Conservation (phyloP, 345 rosid species). For the Lumnitzera racemosa region DNA sequence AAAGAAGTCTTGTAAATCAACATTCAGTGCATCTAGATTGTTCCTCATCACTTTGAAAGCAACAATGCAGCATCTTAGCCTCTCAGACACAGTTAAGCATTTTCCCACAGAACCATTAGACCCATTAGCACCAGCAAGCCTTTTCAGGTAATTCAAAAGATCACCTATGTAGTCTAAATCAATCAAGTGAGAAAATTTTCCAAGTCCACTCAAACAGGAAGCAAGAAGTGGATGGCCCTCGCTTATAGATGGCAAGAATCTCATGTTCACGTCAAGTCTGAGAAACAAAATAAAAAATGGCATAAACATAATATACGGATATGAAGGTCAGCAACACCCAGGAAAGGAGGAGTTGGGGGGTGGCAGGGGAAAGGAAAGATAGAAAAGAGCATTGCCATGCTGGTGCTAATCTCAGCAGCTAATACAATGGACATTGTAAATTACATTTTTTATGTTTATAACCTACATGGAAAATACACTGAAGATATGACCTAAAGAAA, state of each 20-base stretch:
- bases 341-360: too few relatives aligned
- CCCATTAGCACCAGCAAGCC: constrained; percentile 59
- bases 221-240: constrained; percentile 64
- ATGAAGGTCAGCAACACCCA: background rate
- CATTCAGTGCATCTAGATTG: constrained; percentile 91
- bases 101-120: constrained; percentile 29
- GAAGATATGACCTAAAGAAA: too few relatives aligned
- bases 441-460: too few relatives aligned
- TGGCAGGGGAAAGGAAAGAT: too few relatives aligned
- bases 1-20: constrained; percentile 88
- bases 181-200: constrained; percentile 72
- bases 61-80: constrained; percentile 81
- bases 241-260: constrained; percentile 21
- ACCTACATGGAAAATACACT: too few relatives aligned
- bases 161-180: constrained; percentile 88
- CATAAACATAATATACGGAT: background rate
- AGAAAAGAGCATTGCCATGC: too few relatives aligned
- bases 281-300: background rate
- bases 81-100: constrained; percentile 54
- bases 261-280: constrained; percentile 28
- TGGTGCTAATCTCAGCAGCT: too few relatives aligned
- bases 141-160: constrained; percentile 80
- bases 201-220: constrained; percentile 81
- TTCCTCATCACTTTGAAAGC: constrained; percentile 94
- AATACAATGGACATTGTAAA: too few relatives aligned